Evolutionary conservation across 768 basidiomycete genomes (phyloP).

Genomic region (Rossbeevera mucosa): DNA sequence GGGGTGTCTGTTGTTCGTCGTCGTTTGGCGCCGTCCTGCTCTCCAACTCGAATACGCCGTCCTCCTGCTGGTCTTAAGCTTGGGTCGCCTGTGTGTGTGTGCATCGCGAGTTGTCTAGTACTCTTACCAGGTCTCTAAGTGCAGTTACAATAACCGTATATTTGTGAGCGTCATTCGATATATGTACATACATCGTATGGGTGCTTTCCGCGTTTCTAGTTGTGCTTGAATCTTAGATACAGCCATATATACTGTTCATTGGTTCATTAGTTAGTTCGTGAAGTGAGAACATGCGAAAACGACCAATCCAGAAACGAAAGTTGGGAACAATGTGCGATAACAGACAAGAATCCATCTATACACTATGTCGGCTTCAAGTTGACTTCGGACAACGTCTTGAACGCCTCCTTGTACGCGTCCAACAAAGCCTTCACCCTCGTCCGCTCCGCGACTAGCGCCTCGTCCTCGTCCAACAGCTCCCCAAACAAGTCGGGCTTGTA

Average conservation of each 20-base stretch:
- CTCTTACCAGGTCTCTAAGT: slow-evolving; percentile 16
- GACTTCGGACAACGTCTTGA: slow-evolving; percentile 81
- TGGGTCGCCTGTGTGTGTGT: slow-evolving; percentile 1
- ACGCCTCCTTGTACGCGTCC: slow-evolving; percentile 94
- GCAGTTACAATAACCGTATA: slow-evolving; percentile 17
- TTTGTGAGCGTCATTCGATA: slow-evolving; percentile 10
- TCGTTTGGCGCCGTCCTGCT: background rate
- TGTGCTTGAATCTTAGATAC: slow-evolving; percentile 4
- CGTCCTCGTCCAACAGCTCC: slow-evolving; percentile 92
- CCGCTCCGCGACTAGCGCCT: slow-evolving; percentile 89
- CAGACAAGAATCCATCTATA: background rate
- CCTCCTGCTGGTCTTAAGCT: background rate
- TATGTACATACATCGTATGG: slow-evolving; percentile 9
- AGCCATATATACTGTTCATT: background rate
- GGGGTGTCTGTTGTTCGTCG: background rate
- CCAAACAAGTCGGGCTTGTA: slow-evolving; percentile 94
- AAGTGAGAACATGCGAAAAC: background rate
- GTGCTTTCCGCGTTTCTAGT: background rate
- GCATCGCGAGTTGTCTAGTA: slow-evolving; percentile 17
- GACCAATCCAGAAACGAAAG: background rate
- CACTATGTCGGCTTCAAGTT: slow-evolving; percentile 60
- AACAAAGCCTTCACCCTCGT: slow-evolving; percentile 89
- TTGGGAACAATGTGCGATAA: background rate
- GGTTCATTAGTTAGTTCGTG: background rate
- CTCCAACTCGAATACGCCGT: background rate